These are phyloP conservation scores for Dendrobium chrysotoxum DNA, from an alignment of 106 monocot genomes.

Conservation along the genomic window DNA sequence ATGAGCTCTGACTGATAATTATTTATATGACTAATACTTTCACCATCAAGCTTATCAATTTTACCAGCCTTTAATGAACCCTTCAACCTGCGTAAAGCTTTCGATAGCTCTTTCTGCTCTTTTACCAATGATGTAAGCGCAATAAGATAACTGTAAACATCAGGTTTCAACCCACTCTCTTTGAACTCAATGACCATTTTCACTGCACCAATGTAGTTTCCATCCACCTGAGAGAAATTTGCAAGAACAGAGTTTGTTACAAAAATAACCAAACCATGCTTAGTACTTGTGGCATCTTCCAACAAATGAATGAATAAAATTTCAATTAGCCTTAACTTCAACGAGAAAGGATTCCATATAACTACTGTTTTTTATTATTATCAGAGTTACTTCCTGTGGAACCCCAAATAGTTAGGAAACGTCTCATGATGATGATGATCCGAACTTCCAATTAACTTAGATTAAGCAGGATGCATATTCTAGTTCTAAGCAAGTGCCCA, in stretches of 20 bases:
- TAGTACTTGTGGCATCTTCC: neutral
- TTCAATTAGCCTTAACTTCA: neutral
- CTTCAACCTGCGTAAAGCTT: slow-evolving; percentile 57
- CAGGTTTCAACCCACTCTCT: slow-evolving; percentile 60
- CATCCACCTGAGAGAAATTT: slow-evolving; percentile 55
- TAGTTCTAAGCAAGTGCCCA: neutral
- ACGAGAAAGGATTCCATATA: neutral
- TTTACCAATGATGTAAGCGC: slow-evolving; percentile 87
- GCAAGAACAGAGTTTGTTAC: neutral
- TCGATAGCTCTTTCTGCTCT: slow-evolving; percentile 96
- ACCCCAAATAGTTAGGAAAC: too few relatives aligned
- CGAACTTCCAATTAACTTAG: neutral
- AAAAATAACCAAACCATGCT: neutral
- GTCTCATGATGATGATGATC: too few relatives aligned
- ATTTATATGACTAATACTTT: slow-evolving; percentile 27
- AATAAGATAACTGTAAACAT: slow-evolving; percentile 82
- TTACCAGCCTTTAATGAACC: slow-evolving; percentile 33
- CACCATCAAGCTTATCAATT: slow-evolving; percentile 38
- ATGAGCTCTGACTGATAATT: slow-evolving; percentile 62
- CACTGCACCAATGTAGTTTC: slow-evolving; percentile 64
- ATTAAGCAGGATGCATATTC: neutral
- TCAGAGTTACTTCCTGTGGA: neutral
- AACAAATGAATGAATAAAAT: neutral
- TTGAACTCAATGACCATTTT: slow-evolving; percentile 79
- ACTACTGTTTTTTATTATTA: neutral